Evolutionary conservation across 2,329 filamentous ascomycete genomes (phyloP).

Genomic region (Talaromyces albobiverticillius): DNA sequence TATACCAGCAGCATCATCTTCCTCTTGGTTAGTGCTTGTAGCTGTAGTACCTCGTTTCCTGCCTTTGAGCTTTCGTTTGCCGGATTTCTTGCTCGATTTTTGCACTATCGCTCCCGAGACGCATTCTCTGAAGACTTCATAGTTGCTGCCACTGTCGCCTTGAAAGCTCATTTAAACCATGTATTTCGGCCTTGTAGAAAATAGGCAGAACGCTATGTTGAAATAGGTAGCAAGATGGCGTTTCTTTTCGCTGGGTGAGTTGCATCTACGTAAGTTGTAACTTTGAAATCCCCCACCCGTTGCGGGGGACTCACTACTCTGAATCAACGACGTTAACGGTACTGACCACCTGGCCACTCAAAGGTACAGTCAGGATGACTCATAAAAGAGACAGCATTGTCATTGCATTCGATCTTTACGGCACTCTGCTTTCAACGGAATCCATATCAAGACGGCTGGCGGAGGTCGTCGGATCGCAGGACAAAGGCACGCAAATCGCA

Average conservation of each 20-base stretch:
- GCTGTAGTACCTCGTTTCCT: conserved; percentile 20
- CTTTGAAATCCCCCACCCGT: too few relatives aligned
- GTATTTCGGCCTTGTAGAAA: not conserved
- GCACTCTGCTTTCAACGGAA: conserved; percentile 69
- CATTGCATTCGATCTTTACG: conserved; percentile 73
- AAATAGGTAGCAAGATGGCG: too few relatives aligned
- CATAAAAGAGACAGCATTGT: conserved; percentile 33
- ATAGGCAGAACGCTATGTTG: too few relatives aligned
- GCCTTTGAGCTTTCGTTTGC: conserved; percentile 28
- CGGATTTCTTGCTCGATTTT: conserved; percentile 51
- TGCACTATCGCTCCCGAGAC: conserved; percentile 68
- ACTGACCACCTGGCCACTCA: not conserved
- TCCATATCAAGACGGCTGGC: conserved; percentile 63
- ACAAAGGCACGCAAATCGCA: conserved; percentile 57
- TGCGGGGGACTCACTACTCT: not conserved
- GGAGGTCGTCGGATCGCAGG: conserved; percentile 56
- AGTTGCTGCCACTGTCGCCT: conserved; percentile 47
- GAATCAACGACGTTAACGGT: not conserved
- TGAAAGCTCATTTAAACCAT: conserved; percentile 25
- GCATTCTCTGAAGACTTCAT: conserved; percentile 70
- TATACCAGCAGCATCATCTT: conserved; percentile 12
- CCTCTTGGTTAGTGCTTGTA: too few relatives aligned
- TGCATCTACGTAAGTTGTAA: too few relatives aligned
- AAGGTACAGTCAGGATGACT: not conserved
- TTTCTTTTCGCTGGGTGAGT: too few relatives aligned